Evolutionary conservation across 148 eudicot genomes (phyloP), one percentile per base, ranked within the genome.

Genomic region (Bassia scoparia): DNA sequence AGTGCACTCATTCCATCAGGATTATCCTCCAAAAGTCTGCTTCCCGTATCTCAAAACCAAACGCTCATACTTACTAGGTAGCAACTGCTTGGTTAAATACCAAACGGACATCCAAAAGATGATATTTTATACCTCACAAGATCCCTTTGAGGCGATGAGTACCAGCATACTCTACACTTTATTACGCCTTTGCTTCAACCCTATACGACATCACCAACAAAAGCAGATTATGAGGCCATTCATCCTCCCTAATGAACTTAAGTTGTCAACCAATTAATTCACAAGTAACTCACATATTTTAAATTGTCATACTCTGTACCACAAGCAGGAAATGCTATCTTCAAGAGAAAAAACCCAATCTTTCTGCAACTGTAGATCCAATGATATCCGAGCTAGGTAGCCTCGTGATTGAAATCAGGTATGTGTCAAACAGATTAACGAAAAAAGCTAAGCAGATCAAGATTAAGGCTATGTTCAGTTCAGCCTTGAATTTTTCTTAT

Each of bases 171-270:
- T 87, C 96, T 18, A 91, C 85, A 87, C 98, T 95, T 78, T 91
- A 78, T n/a, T 91, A 78, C 91, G 97, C n/a, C 98, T 97, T 49
- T 89, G 97, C 56, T 91, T n/a, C 89, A 79, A n/a, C n/a, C 98
- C 98, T 94, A 78, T 65, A n/a, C 69, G 84, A 17, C 70, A 79
- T 76, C 49, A 62, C 60, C 15, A 77, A n/a, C n/a, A n/a, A n/a
- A n/a, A n/a, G n/a, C n/a, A n/a, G n/a, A n/a, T n/a, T n/a, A n/a
- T n/a, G n/a, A n/a, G n/a, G n/a, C n/a, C n/a, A n/a, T n/a, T n/a
- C n/a, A n/a, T n/a, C 46, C 44, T 74, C 26, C 62, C 17, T 31
- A 72, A 68, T 27, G 5, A 75, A 50, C n/a, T n/a, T n/a, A n/a
- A n/a, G n/a, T n/a, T n/a, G 37, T 41, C 20, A 61, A 62, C 54